Conservation (phyloP, 2,329 filamentous ascomycete species). For the Ophiocordyceps sinensis region DNA sequence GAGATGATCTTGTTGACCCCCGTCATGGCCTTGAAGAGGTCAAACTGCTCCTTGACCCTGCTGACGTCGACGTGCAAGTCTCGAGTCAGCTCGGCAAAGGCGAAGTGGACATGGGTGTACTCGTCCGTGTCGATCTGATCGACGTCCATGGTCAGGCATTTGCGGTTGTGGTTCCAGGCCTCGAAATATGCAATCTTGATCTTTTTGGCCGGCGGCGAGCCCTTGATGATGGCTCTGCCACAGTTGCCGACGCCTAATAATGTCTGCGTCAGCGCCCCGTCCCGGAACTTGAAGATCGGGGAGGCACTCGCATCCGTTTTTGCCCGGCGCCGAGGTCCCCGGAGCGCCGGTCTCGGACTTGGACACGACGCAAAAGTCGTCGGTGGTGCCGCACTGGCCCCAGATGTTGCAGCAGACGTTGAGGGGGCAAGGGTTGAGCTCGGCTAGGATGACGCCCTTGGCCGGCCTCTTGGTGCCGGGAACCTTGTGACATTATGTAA, state of each 20-base stretch:
- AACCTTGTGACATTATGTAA: too few species aligned
- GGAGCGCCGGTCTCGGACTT: constrained; percentile 17
- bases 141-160: not conserved
- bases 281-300: too few species aligned
- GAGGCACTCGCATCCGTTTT: too few species aligned
- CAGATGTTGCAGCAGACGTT: constrained; percentile 20
- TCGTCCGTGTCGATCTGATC: constrained; percentile 2
- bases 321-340: too few species aligned
- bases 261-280: too few species aligned
- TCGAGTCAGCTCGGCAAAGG: constrained; percentile 16
- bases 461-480: constrained; percentile 8
- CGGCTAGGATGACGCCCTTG: constrained; percentile 4
- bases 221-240: constrained; percentile 8
- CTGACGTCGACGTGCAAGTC: constrained; percentile 6
- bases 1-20: constrained; percentile 12
- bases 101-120: constrained; percentile 21
- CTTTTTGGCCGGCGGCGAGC: not conserved
- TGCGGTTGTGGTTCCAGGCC: constrained; percentile 1
- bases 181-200: constrained; percentile 10
- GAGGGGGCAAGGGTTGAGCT: constrained; percentile 15
- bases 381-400: constrained; percentile 25
- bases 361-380: constrained; percentile 21
- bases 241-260: constrained; percentile 17
- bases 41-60: constrained; percentile 8
- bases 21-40: constrained; percentile 5